Evolutionary conservation across 805 yeast genomes (phyloP), one percentile per base, ranked within the genome.

Genomic region (Jamesozyma rosinii): DNA sequence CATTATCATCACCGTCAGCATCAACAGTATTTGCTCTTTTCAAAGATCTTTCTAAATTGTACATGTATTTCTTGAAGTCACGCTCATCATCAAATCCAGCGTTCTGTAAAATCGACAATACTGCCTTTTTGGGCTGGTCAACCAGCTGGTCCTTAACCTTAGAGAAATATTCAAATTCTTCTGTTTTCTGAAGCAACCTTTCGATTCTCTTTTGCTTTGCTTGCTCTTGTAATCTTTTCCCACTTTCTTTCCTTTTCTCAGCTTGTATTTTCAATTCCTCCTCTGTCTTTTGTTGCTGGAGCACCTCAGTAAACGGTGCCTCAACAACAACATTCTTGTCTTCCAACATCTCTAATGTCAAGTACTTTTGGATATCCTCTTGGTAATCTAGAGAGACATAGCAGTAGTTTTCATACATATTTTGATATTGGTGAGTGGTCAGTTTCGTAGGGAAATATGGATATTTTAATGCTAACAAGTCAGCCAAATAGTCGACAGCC

Each of bases 391-490:
- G 63, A 35, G 95, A 79, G 2, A 87, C 77, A 54, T 85, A 88
- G 55, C 95, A 87, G 63, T 73, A 81, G 49, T 87, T 83, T 35
- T 83, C 75, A 35, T 88, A 72, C 56, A 92, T 63, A 44, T 74
- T 66, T 39, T 81, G 78, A 11, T 82, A 74, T 56, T 90, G 94
- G 44, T 69, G 67, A 11, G 68, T 64, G 6, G 78, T 69, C 42
- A 90, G 65, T 50, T 79, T 82, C 1, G 84, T 66, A 4, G 98
- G 97, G 61, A 89, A 92, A 52, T 78, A 82, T 1, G 98, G 97
- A 62, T 92, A 92, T 60, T 92, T 92, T 55, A 92, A 68, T 1
- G 79, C 71, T 39, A 92, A 64, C 30, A 82, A 71, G 50, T 70
- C 74, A 44, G 72, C 74, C 57, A 92, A 59, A 52, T 73, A 89